A percentile compares a stretch with the other conserved stretches of the same genome.
phyloP scores from a whole-genome alignment of 306 rosid genomes.

The Purshia tridentata region DNA sequence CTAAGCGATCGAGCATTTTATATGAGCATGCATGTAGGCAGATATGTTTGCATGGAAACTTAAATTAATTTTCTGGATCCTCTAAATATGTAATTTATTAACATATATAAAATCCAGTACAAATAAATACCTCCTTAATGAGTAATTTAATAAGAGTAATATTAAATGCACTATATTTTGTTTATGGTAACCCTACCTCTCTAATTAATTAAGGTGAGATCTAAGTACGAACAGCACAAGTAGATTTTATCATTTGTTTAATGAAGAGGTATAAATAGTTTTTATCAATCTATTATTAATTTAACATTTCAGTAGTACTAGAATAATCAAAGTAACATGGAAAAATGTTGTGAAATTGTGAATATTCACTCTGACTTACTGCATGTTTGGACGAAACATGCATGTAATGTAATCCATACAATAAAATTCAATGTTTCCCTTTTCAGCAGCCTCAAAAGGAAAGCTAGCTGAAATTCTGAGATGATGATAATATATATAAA shows the following conservation, averaged over 20 bases:
- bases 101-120: too few relatives aligned
- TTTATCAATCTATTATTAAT: too few relatives aligned
- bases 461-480: constrained; percentile 25
- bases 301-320: too few relatives aligned
- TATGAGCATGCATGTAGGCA: constrained; percentile 15
- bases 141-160: too few relatives aligned
- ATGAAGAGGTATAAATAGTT: too few relatives aligned
- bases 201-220: too few relatives aligned
- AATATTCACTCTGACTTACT: too few relatives aligned
- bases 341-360: neutral
- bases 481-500: constrained; percentile 14
- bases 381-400: neutral
- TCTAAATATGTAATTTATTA: neutral
- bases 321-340: neutral
- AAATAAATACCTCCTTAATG: too few relatives aligned
- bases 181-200: too few relatives aligned
- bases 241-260: too few relatives aligned
- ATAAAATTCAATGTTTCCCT: constrained; percentile 22
- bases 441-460: constrained; percentile 22
- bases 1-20: neutral
- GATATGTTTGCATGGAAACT: neutral
- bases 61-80: neutral
- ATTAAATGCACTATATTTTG: too few relatives aligned
- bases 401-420: constrained; percentile 7
- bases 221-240: too few relatives aligned